phyloP scores from a whole-genome alignment of 1,139 yeast genomes.

The Nakaseomyces sp. region DNA sequence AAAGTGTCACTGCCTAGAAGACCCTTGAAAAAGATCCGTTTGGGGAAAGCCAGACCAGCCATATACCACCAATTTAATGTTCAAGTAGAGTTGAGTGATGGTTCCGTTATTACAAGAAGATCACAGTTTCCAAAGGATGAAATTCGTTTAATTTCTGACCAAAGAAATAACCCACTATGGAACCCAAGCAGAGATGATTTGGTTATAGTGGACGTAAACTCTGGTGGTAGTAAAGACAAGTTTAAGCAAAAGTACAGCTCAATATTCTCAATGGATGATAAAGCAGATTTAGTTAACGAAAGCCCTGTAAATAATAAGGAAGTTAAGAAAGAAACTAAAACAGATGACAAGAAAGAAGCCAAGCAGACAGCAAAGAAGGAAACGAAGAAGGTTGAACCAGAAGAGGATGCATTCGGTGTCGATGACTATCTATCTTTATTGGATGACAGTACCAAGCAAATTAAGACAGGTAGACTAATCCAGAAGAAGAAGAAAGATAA shows the following conservation, averaged over 20 bases:
- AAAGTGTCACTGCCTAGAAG: constrained; percentile 31
- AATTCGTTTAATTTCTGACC: constrained; percentile 78
- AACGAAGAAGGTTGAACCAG: constrained; percentile 12
- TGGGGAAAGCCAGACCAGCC: constrained; percentile 86
- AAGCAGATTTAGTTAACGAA: constrained; percentile 14
- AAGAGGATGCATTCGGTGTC: constrained; percentile 32
- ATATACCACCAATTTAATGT: constrained; percentile 86
- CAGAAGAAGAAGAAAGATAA: constrained; percentile 45
- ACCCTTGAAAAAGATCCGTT: constrained; percentile 34
- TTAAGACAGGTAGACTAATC: constrained; percentile 55
- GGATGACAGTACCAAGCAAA: constrained; percentile 54
- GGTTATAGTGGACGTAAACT: constrained; percentile 64
- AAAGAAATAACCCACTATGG: constrained; percentile 79
- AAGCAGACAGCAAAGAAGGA: constrained; percentile 1
- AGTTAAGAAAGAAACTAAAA: constrained; percentile 15
- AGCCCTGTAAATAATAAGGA: constrained; percentile 12
- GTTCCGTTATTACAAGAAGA: constrained; percentile 74
- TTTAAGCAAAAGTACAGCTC: constrained; percentile 66
- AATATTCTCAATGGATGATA: constrained; percentile 37
- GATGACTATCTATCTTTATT: constrained; percentile 55
- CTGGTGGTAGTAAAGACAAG: constrained; percentile 77
- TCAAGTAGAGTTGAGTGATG: constrained; percentile 81
- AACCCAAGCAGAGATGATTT: constrained; percentile 78
- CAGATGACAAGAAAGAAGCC: constrained; percentile 13
- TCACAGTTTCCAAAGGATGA: constrained; percentile 87